Conservation (phyloP, 2,329 filamentous ascomycete species). For the Fusarium albidum region DNA sequence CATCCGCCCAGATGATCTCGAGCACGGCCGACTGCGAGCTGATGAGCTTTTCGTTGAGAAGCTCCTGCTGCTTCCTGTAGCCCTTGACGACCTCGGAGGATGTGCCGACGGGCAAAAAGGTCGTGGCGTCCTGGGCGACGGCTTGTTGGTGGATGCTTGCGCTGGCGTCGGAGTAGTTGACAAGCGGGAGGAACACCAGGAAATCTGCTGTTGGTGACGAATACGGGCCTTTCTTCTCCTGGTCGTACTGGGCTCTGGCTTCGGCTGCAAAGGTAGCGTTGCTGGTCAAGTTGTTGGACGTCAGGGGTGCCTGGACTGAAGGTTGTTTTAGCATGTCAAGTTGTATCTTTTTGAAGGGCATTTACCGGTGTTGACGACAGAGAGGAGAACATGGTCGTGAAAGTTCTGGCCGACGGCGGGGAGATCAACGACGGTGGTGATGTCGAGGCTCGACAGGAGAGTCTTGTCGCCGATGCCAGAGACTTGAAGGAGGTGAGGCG, state of each 20-base stretch:
- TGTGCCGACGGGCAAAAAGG: conserved; percentile 16
- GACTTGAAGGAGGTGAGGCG: conserved; percentile 56
- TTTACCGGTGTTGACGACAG: conserved; percentile 9
- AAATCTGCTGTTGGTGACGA: conserved; percentile 28
- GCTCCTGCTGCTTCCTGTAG: conserved; percentile 25
- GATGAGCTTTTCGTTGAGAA: conserved; percentile 24
- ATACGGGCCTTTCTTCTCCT: conserved; percentile 18
- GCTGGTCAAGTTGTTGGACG: conserved; percentile 14
- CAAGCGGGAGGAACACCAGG: conserved; percentile 25
- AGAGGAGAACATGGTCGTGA: conserved; percentile 47
- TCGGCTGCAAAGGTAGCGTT: conserved; percentile 29
- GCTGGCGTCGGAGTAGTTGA: conserved; percentile 13
- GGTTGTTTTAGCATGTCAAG: neutral
- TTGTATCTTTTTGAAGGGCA: too few relatives aligned
- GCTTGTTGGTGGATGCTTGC: conserved; percentile 18
- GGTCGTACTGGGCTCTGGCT: conserved; percentile 16
- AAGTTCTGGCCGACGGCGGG: conserved; percentile 59
- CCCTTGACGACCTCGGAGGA: conserved; percentile 21
- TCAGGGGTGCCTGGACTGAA: conserved; percentile 26
- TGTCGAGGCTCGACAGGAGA: conserved; percentile 47
- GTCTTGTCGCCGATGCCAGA: conserved; percentile 56
- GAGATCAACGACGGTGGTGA: conserved; percentile 53
- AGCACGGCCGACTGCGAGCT: conserved; percentile 20
- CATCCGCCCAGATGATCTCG: conserved; percentile 33
- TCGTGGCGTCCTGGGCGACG: conserved; percentile 9